Conservation (phyloP, 192 early-diverging fungal genomes). For the Entophlyctis luteolus region DNA sequence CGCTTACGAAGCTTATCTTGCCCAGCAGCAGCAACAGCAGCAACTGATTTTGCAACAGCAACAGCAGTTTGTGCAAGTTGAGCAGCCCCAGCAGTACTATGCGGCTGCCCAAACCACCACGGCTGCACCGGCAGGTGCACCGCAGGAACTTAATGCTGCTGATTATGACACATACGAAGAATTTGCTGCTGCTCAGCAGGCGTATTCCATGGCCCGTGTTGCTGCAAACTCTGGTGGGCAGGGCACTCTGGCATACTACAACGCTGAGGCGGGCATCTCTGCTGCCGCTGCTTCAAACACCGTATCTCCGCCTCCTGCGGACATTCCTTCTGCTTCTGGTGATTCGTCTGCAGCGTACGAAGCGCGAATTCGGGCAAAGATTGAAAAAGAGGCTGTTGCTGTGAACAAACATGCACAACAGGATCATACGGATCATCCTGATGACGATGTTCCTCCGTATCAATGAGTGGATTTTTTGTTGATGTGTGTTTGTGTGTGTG, state of each 20-base stretch:
- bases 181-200: background rate
- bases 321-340: background rate
- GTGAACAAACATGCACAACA: background rate
- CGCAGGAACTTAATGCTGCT: background rate
- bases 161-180: constrained; percentile 8
- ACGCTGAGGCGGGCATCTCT: background rate
- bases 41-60: background rate
- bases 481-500: no score
- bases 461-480: no score
- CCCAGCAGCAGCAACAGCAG: background rate
- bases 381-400: background rate
- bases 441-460: no score
- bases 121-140: background rate
- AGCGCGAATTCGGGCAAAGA: background rate
- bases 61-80: background rate
- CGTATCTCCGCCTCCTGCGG: background rate
- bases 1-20: background rate
- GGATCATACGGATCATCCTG: no score
- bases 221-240: background rate
- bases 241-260: no score
- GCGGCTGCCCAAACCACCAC: background rate
- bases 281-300: background rate
- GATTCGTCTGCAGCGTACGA: background rate
- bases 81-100: background rate
- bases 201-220: background rate